Base-by-base conservation (phyloP, 768 basidiomycete species). In the Mycena rebaudengoi region DNA sequence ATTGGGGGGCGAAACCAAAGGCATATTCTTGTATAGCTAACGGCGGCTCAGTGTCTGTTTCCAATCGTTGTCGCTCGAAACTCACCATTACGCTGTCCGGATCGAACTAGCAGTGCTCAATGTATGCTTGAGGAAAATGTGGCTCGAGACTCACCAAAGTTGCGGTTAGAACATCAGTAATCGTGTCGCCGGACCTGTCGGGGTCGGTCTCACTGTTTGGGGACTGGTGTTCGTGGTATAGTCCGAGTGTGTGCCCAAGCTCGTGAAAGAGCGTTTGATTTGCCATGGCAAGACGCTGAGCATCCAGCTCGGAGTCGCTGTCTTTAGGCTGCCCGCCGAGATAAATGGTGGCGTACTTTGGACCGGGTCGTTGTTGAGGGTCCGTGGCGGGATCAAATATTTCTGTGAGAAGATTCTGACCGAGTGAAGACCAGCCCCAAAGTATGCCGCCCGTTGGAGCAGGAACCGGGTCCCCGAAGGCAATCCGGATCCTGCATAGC, bases 251-350 rank as follows among this genome's bases (percentile, higher is more conserved):
- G 23, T 62, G 61, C 2, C 52, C 51, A 3, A 62, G 26, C 39
- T 62, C 61, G 29, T 62, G 61, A 18, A 49, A 62, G 25, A 62
- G 14, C 1, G 53, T 55, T 4, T n/a, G 5, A n/a, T 55, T 56
- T 5, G 44, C 13, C 28, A 21, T 20, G 5, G 10, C 20, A 23
- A 49, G 35, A n/a, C 46, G 2, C 2, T n/a, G 26, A 2, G 45
- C 14, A 12, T 14, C 14, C 18, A 54, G n/a, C 8, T 62, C 59
- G 7, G 39, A 4, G 10, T 62, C 52, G 20, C 13, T 26, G 6
- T 54, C 23, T 16, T 26, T 5, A 4, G 52, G 6, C 35, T 54
- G 60, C 11, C 41, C 52, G 8, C 43, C 37, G 2, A 62, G 4
- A 2, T 12, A 62, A 2, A 39, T 25, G 12, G 52, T 45, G 35